A percentile compares a stretch with the other conserved stretches of the same genome.
phyloP scores from a whole-genome alignment of 768 basidiomycete species.

The Cystobasidium tubakii region DNA sequence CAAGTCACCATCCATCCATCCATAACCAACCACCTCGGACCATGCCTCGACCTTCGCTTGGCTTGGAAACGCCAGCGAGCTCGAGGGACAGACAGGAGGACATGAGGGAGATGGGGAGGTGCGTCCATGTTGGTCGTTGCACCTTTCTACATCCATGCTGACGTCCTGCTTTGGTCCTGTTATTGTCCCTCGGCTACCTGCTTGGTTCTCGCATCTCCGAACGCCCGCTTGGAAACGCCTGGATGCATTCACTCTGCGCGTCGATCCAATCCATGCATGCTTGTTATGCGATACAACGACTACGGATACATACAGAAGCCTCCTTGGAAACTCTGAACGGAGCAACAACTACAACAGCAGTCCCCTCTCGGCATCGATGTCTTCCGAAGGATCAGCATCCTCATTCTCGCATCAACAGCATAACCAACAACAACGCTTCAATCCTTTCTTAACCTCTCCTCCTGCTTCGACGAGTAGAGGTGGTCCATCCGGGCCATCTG shows the following conservation, averaged over 20 bases:
- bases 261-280: not conserved
- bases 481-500: not conserved
- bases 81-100: not conserved
- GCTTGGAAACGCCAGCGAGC: not conserved
- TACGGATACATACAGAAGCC: not conserved
- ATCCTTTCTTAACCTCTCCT: conserved; percentile 13
- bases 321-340: not conserved
- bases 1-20: no score
- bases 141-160: not conserved
- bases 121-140: not conserved
- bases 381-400: not conserved
- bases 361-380: not conserved
- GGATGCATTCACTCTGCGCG: not conserved
- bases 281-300: not conserved
- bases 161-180: not conserved
- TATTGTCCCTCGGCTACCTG: no score
- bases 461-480: not conserved
- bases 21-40: not conserved
- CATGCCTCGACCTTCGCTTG: conserved; percentile 12
- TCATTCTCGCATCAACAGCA: not conserved
- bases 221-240: not conserved
- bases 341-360: conserved; percentile 10
- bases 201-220: not conserved
- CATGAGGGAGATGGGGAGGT: conserved; percentile 13
- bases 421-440: conserved; percentile 16